Base-by-base conservation (phyloP, 306 rosid genomes). In the Prosopis cineraria region DNA sequence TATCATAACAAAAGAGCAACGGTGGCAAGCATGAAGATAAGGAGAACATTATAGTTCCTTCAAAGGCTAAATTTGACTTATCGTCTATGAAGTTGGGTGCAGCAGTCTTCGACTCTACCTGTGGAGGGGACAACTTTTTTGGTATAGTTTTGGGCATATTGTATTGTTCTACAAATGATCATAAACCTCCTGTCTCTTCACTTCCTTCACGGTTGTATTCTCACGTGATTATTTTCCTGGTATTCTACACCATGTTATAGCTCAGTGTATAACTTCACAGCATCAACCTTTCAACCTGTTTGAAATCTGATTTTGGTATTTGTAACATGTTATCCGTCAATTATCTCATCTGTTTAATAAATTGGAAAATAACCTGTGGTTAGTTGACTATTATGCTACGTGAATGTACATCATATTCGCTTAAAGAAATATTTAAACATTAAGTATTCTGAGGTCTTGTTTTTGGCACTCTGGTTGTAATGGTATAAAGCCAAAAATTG, bases 21-120 rank as follows among this genome's bases (percentile, higher is more conserved):
- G 34, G 70, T 60, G 86, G 84, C 89, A 93, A 90, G 89, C 91
- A 98, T 69, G 87, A 89, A 53, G 98, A 93, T 81, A 91, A 84
- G 89, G 90, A 86, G 85, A 90, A 73, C 86, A 83, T 82, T 78
- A 93, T 88, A 84, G 87, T 85, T 69, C 91, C 93, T 56, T 80
- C 81, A 8, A 96, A 89, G 91, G 72, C 88, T 73, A 96, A 90
- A 86, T 85, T 86, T 47, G 98, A 96, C 73, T 87, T 93, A 69
- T 85, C 87, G 62, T 86, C 94, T 22, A 79, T 73, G 86, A 90
- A 96, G 85, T 81, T 79, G 48, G 91, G 97, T 67, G 77, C 86
- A 59, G 75, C 90, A 63, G 83, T 81, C 84, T 88, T 91, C 79
- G 70, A 84, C 81, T 87, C 92, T 67, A 77, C 93, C 58, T 55